Evolutionary conservation across 192 early-diverging fungal genomes (phyloP), one percentile per base, ranked within the genome.

Genomic region (Thamnidium elegans): DNA sequence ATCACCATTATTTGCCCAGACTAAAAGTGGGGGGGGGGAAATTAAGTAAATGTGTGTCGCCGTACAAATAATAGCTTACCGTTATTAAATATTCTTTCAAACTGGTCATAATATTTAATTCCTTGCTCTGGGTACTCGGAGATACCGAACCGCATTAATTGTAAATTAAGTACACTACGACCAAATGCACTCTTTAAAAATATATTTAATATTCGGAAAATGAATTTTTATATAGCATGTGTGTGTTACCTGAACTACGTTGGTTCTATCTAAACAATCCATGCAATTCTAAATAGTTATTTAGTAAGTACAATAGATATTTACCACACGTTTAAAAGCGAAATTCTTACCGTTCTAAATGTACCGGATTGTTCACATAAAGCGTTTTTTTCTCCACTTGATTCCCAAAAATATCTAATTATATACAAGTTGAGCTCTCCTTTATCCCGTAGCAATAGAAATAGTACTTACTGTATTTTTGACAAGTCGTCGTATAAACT

Each of bases 261-360:
- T 97, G 32, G 97, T 99, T 6, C 97, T 81, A 73, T 99, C 97
- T 30, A 99, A 78, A 72, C 97, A 99, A 81, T 99, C 97, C 88
- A 99, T 96, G 76, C 95, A 99, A 70, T 99, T 99, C 55, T 76
- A 56, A 23, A 36, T 32, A 39, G 4, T 45, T 19, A 51, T 45
- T 23, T 4, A 46, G 4, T 7, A 51, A 32, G 11, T 45, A 31
- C 15, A 42, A 7, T 54, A 14, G 9, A 44, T 43, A 9, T 50
- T 36, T 65, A n/a, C 43, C 14, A 4, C 31, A 36, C 52, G 7
- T 45, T 23, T 32, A 26, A 26, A 26, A 26, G 3, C 26, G n/a
- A 26, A 26, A 26, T 26, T 26, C 71, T 8, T 64, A 79, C 78
- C 54, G 79, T 81, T 65, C 78, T 68, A 66, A 81, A 81, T 4